These are phyloP conservation scores for Trichophyton verrucosum DNA, from an alignment of 2,329 filamentous ascomycete species.

Conservation along the genomic window DNA sequence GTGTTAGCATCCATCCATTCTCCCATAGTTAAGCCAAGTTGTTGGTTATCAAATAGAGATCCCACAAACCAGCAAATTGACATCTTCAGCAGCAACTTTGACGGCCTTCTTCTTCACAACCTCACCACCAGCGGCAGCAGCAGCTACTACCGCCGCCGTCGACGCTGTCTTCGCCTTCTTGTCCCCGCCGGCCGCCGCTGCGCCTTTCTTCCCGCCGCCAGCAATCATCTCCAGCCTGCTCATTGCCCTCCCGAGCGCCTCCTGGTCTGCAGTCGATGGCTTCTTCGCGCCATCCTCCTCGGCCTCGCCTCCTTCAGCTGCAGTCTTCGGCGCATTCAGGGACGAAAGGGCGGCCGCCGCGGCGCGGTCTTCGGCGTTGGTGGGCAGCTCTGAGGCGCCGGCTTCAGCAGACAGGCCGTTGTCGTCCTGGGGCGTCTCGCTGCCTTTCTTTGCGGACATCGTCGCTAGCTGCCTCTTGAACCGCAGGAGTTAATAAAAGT, in stretches of 20 bases:
- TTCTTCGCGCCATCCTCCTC: slow-evolving; percentile 17
- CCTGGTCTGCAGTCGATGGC: slow-evolving; percentile 31
- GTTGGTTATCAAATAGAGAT: neutral
- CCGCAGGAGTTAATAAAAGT: neutral
- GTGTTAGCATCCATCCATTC: neutral
- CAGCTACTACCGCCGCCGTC: neutral
- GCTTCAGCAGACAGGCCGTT: slow-evolving; percentile 23
- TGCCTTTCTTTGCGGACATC: neutral
- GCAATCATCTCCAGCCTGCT: slow-evolving; percentile 35
- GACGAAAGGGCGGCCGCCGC: slow-evolving; percentile 39
- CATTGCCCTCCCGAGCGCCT: slow-evolving; percentile 40
- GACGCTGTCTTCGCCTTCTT: neutral
- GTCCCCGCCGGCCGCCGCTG: slow-evolving; percentile 16
- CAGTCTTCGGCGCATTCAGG: slow-evolving; percentile 29
- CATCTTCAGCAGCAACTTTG: slow-evolving; percentile 36
- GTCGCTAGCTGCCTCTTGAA: neutral
- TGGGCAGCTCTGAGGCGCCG: slow-evolving; percentile 26
- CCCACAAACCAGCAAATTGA: slow-evolving; percentile 33
- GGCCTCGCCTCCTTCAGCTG: slow-evolving; percentile 22
- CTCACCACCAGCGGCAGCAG: slow-evolving; percentile 11
- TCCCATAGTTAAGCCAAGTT: neutral
- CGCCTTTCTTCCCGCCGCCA: slow-evolving; percentile 17
- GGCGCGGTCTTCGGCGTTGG: slow-evolving; percentile 39
- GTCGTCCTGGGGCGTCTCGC: neutral
- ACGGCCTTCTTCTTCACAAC: slow-evolving; percentile 26